Conservation (phyloP, 106 monocot species). For the Platanthera zijinensis region DNA sequence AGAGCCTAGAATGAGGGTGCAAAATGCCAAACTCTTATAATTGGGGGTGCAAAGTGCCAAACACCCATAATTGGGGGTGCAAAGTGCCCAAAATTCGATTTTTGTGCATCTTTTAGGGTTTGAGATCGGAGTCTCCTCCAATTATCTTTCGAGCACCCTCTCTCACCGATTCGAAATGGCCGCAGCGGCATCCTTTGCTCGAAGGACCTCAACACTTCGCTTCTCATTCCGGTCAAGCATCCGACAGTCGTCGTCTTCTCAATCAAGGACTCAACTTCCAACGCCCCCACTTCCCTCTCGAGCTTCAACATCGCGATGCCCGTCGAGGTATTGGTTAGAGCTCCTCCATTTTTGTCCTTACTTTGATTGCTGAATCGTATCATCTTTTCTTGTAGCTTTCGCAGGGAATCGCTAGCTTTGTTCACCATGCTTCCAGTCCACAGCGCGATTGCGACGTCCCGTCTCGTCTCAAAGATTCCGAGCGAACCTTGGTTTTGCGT, state of each 20-base stretch:
- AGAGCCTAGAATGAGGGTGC: too few relatives aligned
- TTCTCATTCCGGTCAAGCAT: not conserved
- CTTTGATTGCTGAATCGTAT: not conserved
- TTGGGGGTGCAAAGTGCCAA: too few relatives aligned
- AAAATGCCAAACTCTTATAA: too few relatives aligned
- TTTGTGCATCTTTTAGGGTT: too few relatives aligned
- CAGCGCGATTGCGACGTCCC: conserved; percentile 10
- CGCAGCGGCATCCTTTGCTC: not conserved
- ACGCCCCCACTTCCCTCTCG: not conserved
- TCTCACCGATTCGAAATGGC: not conserved
- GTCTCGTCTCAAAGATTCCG: conserved; percentile 12
- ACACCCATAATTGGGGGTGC: too few relatives aligned
- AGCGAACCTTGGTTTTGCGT: not conserved
- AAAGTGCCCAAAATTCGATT: too few relatives aligned
- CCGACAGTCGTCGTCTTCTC: not conserved
- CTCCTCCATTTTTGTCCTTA: not conserved
- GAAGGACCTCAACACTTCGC: not conserved
- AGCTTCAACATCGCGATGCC: not conserved
- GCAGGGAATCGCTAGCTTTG: conserved; percentile 9
- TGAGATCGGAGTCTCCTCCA: too few relatives aligned
- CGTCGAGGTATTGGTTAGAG: not conserved
- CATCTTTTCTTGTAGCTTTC: conserved; percentile 1
- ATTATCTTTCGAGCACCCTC: too few relatives aligned
- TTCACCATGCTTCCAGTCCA: conserved; percentile 12
- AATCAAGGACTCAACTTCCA: not conserved